A percentile compares a stretch with the other conserved stretches of the same genome.
These are phyloP conservation scores for Davidsoniella eucalypti DNA, from an alignment of 2,329 filamentous ascomycete species.

Conservation along the genomic window DNA sequence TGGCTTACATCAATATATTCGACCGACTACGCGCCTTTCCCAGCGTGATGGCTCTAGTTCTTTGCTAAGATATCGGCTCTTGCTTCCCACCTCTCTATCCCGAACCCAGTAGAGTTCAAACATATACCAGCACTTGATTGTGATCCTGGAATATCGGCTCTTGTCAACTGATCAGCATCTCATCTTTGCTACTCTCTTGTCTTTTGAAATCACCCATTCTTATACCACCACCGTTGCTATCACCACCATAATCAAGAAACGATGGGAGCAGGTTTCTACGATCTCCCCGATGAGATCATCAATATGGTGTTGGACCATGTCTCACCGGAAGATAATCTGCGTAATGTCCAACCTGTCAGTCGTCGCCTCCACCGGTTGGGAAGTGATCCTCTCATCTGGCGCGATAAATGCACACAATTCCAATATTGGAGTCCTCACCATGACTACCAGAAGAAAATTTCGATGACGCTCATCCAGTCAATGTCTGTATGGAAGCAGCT, in stretches of 20 bases:
- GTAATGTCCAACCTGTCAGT: constrained; percentile 36
- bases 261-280: constrained; percentile 1
- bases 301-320: constrained; percentile 55
- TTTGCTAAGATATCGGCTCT: too few relatives aligned
- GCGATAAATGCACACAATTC: constrained; percentile 55
- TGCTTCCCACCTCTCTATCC: too few relatives aligned
- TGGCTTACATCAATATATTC: too few relatives aligned
- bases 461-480: constrained; percentile 26
- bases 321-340: constrained; percentile 38
- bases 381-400: constrained; percentile 65
- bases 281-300: constrained; percentile 70
- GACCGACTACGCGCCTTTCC: too few relatives aligned
- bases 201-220: background rate
- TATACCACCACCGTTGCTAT: background rate
- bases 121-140: too few relatives aligned
- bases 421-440: constrained; percentile 58
- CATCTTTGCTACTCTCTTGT: background rate
- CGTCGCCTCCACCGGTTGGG: constrained; percentile 48
- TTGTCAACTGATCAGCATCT: too few relatives aligned
- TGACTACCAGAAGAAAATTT: constrained; percentile 39
- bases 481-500: constrained; percentile 58
- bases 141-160: too few relatives aligned
- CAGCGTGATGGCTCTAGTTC: too few relatives aligned
- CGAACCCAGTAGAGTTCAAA: too few relatives aligned
- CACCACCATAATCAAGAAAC: background rate